Percentiles rank a stretch among this genome's conserved stretches.
Evolutionary conservation across 768 basidiomycete genomes (phyloP).

Genomic region (Boletus rubropictus): DNA sequence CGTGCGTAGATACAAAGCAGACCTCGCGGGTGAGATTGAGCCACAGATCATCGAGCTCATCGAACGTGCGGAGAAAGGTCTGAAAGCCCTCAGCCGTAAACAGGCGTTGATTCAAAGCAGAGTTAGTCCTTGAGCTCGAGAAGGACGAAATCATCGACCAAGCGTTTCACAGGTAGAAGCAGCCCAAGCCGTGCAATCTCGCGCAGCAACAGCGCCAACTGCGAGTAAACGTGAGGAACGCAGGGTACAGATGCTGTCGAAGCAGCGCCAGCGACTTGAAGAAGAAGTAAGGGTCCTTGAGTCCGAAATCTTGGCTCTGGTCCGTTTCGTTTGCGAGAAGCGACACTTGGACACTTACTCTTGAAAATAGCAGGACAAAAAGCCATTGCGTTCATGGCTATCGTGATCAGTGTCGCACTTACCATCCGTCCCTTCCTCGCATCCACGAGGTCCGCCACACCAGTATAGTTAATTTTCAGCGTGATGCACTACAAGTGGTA

Average conservation of each 20-base stretch:
- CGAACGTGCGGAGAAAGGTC: conserved; percentile 62
- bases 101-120: conserved; percentile 58
- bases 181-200: conserved; percentile 37
- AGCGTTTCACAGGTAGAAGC: conserved; percentile 45
- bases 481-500: neutral
- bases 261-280: conserved; percentile 64
- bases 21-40: conserved; percentile 74
- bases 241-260: conserved; percentile 56
- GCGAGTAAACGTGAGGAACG: conserved; percentile 63
- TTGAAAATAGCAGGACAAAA: conserved; percentile 22
- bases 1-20: conserved; percentile 67
- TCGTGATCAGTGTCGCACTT: neutral
- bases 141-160: neutral
- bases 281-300: conserved; percentile 55
- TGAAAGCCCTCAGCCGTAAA: conserved; percentile 56
- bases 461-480: too few relatives aligned
- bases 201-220: conserved; percentile 43
- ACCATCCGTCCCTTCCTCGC: neutral
- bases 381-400: neutral
- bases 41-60: conserved; percentile 75
- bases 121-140: conserved; percentile 32
- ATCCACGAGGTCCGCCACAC: neutral
- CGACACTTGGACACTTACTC: conserved; percentile 2
- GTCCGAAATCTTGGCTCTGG: conserved; percentile 55
- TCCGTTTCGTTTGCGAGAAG: conserved; percentile 18